Evolutionary conservation across 176 grass and related monocot genomes (phyloP), one percentile per base, ranked within the genome.

Genomic region (Eleusine indica): DNA sequence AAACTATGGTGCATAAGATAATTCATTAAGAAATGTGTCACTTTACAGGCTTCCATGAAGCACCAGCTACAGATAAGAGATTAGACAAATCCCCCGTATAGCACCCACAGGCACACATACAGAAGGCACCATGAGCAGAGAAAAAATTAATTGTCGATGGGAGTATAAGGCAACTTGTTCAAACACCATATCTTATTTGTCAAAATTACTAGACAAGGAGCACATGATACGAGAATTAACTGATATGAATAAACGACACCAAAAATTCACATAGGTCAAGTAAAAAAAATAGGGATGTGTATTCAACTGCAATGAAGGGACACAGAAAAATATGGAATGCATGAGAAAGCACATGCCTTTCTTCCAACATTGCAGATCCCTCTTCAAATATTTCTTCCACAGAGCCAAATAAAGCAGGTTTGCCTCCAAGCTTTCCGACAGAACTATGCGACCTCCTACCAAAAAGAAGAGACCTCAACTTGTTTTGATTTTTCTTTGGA

Each of bases 321-420:
- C n/a, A n/a, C n/a, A n/a, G n/a, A n/a, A n/a, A n/a, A 75, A 76
- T 30, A 88, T 66, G 69, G 63, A 73, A 2, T 39, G 74, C 58
- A 62, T 75, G 58, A 74, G 53, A 54, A 81, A 85, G 74, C 63
- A 66, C 74, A 68, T 85, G 84, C 96, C 96, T 98, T 93, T 95
- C 89, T 90, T 98, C 96, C 79, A 98, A 84, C 85, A 91, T 87
- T 81, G 96, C 96, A 80, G 96, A 98, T 10, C 96, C 93, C 52
- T 95, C 93, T 89, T 98, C 96, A 75, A 98, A 95, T 77, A 98
- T 71, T 91, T 95, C 92, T 83, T 98, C 96, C 8, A 98, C 87
- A 68, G 89, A 83, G 7, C 85, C 80, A 84, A 95, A 82, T 69
- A 89, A 91, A 77, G 86, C 78, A 83, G 85, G 82, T 74, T 76